A percentile compares a stretch with the other conserved stretches of the same genome.
These are phyloP conservation scores for Kwoniella dendrophila DNA, from an alignment of 768 basidiomycete genomes.

Conservation along the genomic window DNA sequence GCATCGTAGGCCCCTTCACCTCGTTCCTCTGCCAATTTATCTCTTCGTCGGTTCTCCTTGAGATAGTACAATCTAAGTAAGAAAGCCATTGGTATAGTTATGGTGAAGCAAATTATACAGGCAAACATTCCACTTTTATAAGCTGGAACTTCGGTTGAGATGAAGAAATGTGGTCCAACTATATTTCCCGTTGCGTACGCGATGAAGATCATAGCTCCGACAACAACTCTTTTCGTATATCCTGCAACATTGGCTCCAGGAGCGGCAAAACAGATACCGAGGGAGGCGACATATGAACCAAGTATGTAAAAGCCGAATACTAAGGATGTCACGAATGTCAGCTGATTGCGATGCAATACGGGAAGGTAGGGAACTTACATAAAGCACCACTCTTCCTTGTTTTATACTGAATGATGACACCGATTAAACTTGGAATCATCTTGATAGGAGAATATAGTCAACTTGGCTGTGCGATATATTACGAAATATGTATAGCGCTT, in stretches of 20 bases:
- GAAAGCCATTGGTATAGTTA: slow-evolving; percentile 22
- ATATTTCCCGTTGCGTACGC: slow-evolving; percentile 40
- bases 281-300: slow-evolving; percentile 36
- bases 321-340: background rate
- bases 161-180: slow-evolving; percentile 39
- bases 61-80: slow-evolving; percentile 27
- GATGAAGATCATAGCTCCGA: slow-evolving; percentile 38
- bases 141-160: slow-evolving; percentile 32
- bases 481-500: background rate
- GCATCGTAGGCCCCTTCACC: slow-evolving; percentile 14
- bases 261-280: slow-evolving; percentile 38
- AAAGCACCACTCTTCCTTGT: slow-evolving; percentile 28
- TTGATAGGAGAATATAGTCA: slow-evolving; percentile 6
- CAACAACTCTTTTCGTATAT: slow-evolving; percentile 39
- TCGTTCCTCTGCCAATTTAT: slow-evolving; percentile 12
- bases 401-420: slow-evolving; percentile 39
- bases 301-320: slow-evolving; percentile 41
- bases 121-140: slow-evolving; percentile 36
- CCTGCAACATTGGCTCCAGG: slow-evolving; percentile 40
- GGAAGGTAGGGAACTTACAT: slow-evolving; percentile 7
- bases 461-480: background rate
- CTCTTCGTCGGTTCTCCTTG: slow-evolving; percentile 21
- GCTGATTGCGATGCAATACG: background rate
- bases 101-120: slow-evolving; percentile 32
- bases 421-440: slow-evolving; percentile 33